These are phyloP conservation scores for Globisporangium parvum DNA, from an alignment of 352 stramenopile species.

Conservation along the genomic window DNA sequence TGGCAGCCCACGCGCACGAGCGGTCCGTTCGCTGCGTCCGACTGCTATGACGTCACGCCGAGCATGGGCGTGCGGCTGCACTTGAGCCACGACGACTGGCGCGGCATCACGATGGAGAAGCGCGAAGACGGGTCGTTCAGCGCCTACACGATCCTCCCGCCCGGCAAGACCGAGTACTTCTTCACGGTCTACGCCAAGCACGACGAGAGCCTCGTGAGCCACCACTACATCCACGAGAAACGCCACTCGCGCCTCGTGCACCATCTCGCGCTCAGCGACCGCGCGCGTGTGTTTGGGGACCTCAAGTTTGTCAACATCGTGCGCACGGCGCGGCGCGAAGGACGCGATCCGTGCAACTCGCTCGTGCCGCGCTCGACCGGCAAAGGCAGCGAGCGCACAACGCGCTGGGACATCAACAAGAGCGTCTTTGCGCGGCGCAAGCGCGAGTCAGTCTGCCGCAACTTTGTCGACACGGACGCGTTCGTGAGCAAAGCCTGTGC, in stretches of 20 bases:
- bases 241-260: conserved; percentile 21
- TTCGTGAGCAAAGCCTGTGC: conserved; percentile 60
- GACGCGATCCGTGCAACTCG: conserved; percentile 65
- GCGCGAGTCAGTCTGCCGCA: conserved; percentile 51
- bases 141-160: conserved; percentile 52
- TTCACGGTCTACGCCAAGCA: conserved; percentile 39
- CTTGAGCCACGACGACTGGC: conserved; percentile 67
- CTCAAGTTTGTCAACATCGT: conserved; percentile 51
- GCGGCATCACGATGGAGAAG: conserved; percentile 53
- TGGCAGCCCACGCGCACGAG: conserved; percentile 41
- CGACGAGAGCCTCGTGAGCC: conserved; percentile 20
- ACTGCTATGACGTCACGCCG: conserved; percentile 24
- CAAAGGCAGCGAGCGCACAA: conserved; percentile 28
- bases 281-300: conserved; percentile 17
- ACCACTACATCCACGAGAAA: conserved; percentile 46
- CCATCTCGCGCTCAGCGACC: not conserved
- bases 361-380: conserved; percentile 49
- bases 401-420: conserved; percentile 76
- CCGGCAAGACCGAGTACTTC: conserved; percentile 74
- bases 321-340: conserved; percentile 42
- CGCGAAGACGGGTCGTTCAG: conserved; percentile 56
- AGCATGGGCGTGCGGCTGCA: conserved; percentile 50
- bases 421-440: conserved; percentile 61
- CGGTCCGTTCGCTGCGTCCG: conserved; percentile 29
- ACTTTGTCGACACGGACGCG: conserved; percentile 58